These are phyloP conservation scores for Chaetomium strumarium DNA, from an alignment of 2,329 filamentous ascomycete genomes.

Conservation along the genomic window DNA sequence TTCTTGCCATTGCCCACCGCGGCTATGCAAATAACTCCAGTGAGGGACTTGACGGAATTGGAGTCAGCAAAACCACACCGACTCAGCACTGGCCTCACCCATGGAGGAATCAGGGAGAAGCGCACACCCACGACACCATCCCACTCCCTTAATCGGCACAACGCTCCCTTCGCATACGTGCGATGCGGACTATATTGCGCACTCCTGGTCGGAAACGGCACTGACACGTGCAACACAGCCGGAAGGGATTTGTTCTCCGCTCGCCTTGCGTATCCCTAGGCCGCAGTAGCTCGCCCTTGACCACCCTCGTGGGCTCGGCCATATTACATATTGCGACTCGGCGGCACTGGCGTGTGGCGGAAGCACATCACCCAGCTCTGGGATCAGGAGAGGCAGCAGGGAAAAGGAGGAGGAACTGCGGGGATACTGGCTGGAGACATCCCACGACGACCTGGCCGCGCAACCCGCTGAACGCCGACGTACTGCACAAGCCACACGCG, in stretches of 20 bases:
- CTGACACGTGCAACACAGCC: not conserved
- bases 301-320: not conserved
- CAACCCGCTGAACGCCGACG: constrained; percentile 4
- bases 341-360: not conserved
- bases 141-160: not conserved
- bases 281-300: not conserved
- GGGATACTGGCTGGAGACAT: constrained; percentile 5
- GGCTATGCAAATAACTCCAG: not conserved
- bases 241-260: constrained; percentile 6
- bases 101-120: not conserved
- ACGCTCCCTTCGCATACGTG: constrained; percentile 1
- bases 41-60: not conserved
- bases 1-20: not conserved
- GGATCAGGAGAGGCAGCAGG: not conserved
- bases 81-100: not conserved
- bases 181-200: constrained; percentile 1
- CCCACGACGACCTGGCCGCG: constrained; percentile 1
- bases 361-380: constrained; percentile 4
- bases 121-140: not conserved
- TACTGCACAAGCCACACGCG: constrained; percentile 3
- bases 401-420: not conserved
- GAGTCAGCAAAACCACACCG: not conserved
- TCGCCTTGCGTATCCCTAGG: not conserved
- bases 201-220: not conserved
- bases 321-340: constrained; percentile 3